Base-by-base conservation (phyloP, 805 yeast genomes). In the Kluyveromyces wickerhamii region DNA sequence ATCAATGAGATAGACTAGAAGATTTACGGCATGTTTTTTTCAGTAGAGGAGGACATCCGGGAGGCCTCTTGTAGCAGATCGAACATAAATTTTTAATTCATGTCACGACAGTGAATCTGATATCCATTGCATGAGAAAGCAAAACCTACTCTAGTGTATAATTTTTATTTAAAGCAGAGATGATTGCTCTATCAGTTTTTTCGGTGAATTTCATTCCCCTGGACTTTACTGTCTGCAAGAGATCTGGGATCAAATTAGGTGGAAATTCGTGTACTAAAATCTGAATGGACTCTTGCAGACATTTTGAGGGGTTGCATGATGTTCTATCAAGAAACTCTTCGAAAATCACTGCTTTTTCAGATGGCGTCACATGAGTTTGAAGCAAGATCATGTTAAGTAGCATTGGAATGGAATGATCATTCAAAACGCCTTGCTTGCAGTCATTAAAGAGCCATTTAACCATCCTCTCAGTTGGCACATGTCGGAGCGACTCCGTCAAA, bases 311-410 rank as follows among this genome's bases (percentile, higher is more conserved):
- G 17, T 25, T 18, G 8, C 10, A 10, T 12, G 16, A 13, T 16
- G 15, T 13, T 13, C 13, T 33, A 7, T 18, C 20, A 9, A 33
- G 14, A 23, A 33, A 33, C 5, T 23, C 29, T 16, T 21, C 19
- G 28, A 32, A 22, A 3, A 30, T 9, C 4, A 13, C 25, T 6
- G 16, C n/a, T 30, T 30, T 30, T 30, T 30, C 33, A 7, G 25
- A 15, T 11, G 14, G 26, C 9, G 26, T 30, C n/a, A 30, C 33
- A 14, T 30, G 33, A 5, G 21, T 12, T 12, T 52, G 52, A 27
- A 47, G 25, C 14, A 57, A 20, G 7, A 48, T 34, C 45, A 54
- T 43, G 32, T 49, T 49, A 12, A 57, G 36, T 11, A 57, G 37
- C 10, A 55, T 26, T 1, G 57, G 43, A 12, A 45, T 32, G 4